A percentile compares a stretch with the other conserved stretches of the same genome.
These are phyloP conservation scores for Ascocoryne sarcoides DNA, from an alignment of 2,329 filamentous ascomycete genomes.

Conservation along the genomic window DNA sequence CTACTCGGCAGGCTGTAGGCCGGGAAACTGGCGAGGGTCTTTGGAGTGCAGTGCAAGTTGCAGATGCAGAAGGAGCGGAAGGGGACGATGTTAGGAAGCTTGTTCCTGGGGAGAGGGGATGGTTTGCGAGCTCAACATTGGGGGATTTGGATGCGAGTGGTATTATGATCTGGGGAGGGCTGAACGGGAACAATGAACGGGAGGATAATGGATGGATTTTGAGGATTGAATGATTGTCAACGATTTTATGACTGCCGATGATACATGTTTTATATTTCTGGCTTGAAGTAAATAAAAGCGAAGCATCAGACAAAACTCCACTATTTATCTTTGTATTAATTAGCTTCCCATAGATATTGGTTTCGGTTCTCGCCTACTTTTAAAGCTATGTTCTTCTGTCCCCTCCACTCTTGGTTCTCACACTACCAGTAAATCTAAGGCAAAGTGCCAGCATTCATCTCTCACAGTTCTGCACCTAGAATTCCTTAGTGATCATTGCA, in stretches of 20 bases:
- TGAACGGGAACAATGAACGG: constrained; percentile 41
- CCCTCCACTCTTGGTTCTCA: constrained; percentile 12
- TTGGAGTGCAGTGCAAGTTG: constrained; percentile 48
- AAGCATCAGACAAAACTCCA: constrained; percentile 1
- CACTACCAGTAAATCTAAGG: constrained; percentile 5
- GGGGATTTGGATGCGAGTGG: constrained; percentile 51
- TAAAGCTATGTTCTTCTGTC: constrained; percentile 5
- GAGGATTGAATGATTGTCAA: constrained; percentile 34
- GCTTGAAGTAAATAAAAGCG: neutral
- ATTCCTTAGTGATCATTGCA: constrained; percentile 6
- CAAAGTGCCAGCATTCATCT: neutral
- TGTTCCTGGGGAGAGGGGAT: constrained; percentile 45
- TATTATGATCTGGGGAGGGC: constrained; percentile 52
- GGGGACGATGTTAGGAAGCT: constrained; percentile 33
- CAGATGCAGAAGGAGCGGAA: constrained; percentile 36
- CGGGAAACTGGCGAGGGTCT: constrained; percentile 47
- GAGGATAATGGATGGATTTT: constrained; percentile 58
- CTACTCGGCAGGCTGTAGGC: constrained; percentile 44
- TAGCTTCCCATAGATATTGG: constrained; percentile 1
- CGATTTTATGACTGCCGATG: too few relatives aligned
- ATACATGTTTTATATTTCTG: too few relatives aligned
- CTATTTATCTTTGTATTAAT: too few relatives aligned
- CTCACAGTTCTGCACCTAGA: neutral
- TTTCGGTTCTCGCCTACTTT: constrained; percentile 11
- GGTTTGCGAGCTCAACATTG: constrained; percentile 48